Percentiles rank a stretch among this genome's conserved stretches.
Conservation (phyloP, 2,329 filamentous ascomycete species). For the Tympanopsis confertula region DNA sequence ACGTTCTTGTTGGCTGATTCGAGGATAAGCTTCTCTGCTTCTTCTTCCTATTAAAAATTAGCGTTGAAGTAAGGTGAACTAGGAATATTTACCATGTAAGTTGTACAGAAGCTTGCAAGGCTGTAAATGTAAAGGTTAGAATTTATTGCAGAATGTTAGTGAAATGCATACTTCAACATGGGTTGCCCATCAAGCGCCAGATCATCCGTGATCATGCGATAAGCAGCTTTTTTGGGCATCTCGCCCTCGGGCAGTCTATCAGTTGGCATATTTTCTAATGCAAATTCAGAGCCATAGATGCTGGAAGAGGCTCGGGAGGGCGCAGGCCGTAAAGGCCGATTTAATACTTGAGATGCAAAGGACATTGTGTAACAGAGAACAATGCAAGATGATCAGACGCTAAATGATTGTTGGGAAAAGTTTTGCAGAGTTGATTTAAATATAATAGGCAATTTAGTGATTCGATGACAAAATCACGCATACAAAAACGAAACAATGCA, state of each 20-base stretch:
- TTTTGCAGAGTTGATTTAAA: too few species aligned
- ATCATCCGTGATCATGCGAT: conserved; percentile 93
- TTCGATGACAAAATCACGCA: too few species aligned
- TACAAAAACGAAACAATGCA: too few species aligned
- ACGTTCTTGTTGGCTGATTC: conserved; percentile 93
- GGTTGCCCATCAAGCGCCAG: conserved; percentile 84
- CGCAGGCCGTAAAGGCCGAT: too few species aligned
- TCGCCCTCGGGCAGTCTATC: conserved; percentile 79
- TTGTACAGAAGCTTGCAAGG: conserved; percentile 85
- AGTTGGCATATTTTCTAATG: conserved; percentile 66
- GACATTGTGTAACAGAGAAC: too few species aligned
- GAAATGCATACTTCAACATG: conserved; percentile 57
- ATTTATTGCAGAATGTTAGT: not conserved
- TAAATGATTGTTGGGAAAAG: too few species aligned
- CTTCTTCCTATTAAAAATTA: conserved; percentile 47
- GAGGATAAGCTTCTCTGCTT: conserved; percentile 89
- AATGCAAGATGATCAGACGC: too few species aligned
- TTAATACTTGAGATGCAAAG: too few species aligned
- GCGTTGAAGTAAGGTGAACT: conserved; percentile 13
- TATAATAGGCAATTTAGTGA: too few species aligned
- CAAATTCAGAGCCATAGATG: conserved; percentile 81
- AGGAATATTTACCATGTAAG: conserved; percentile 59
- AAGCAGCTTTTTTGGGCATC: conserved; percentile 89
- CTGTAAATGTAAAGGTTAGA: conserved; percentile 25
- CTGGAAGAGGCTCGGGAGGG: too few species aligned